Evolutionary conservation across 768 basidiomycete genomes (phyloP), one percentile per base, ranked within the genome.

Genomic region (Agaricus sinodeliciosus): DNA sequence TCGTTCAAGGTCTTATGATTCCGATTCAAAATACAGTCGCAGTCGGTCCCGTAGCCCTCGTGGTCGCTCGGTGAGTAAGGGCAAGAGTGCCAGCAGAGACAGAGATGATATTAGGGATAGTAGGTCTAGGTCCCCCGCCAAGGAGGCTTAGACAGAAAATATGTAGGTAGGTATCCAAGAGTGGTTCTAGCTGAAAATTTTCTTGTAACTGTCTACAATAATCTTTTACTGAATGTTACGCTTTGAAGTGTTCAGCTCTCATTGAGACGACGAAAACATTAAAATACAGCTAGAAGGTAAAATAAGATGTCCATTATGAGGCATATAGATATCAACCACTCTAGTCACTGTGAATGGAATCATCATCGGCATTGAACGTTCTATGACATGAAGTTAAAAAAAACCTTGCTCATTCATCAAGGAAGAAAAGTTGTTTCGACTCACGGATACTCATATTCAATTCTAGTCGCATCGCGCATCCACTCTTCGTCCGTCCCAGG

Each of bases 401-500:
- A 6, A 34, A 51, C n/a, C n/a, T n/a, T n/a, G n/a, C n/a, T n/a
- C n/a, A 44, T 40, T 16, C 8, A n/a, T 11, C 18, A 31, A 7
- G 7, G 31, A 35, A 28, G 22, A 9, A 19, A 9, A 43, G 43
- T 3, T 37, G 47, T 43, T 12, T 26, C 48, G 9, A 73, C 87
- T 74, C 62, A 90, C 87, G 84, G 80, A 63, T 90, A 90, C 61
- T 91, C 90, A 59, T 87, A 87, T 57, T 90, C 90, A 55, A 81
- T 85, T 57, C 92, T 74, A 59, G 94, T 93, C 12, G 89, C 90
- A 64, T 82, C 87, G 0, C 86, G 80, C 83, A 95, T 92, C 94
- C 94, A 96, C 63, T 95, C 94, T 60, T 95, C 94, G 63, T 96
- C 94, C 11, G 84, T 84, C 67, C 95, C 93, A 64, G 94, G 90